phyloP scores from a whole-genome alignment of 805 yeast genomes.

The Sungouiella blattae region DNA sequence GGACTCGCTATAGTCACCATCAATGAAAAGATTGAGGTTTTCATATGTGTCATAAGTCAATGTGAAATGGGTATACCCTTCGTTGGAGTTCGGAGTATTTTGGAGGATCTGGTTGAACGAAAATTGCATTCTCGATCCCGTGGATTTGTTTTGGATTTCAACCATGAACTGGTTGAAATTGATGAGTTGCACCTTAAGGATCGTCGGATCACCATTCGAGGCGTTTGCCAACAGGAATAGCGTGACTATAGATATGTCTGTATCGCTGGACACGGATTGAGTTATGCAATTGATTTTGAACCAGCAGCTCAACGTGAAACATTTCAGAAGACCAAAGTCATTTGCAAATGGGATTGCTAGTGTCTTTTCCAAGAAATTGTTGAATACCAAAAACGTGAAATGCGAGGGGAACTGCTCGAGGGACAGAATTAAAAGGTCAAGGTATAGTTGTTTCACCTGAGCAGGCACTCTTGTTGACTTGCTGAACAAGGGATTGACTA shows the following conservation, averaged over 20 bases:
- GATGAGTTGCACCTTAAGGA: constrained; percentile 26
- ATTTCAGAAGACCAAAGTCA: constrained; percentile 14
- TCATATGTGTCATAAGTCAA: constrained; percentile 35
- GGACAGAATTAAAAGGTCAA: constrained; percentile 22
- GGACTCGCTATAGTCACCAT: constrained; percentile 47
- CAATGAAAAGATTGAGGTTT: constrained; percentile 43
- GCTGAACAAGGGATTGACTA: constrained; percentile 18
- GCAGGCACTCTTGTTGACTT: constrained; percentile 3
- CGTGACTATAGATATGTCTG: constrained; percentile 11
- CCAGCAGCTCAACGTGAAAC: constrained; percentile 40
- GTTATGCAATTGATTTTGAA: constrained; percentile 23
- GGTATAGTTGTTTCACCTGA: constrained; percentile 12
- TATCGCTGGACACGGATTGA: constrained; percentile 5
- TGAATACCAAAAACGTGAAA: constrained; percentile 27
- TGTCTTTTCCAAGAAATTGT: constrained; percentile 10
- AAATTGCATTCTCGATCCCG: constrained; percentile 25
- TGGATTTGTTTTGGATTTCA: constrained; percentile 22
- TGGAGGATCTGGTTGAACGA: constrained; percentile 31
- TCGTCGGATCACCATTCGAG: constrained; percentile 16
- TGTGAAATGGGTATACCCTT: constrained; percentile 30
- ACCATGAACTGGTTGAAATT: constrained; percentile 29
- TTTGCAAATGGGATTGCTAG: constrained; percentile 13
- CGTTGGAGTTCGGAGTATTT: constrained; percentile 6
- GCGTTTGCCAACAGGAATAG: constrained; percentile 29
- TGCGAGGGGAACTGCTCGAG: constrained; percentile 23